Conservation (phyloP, 441 rosid genomes). For the Gossypium schwendimanii region DNA sequence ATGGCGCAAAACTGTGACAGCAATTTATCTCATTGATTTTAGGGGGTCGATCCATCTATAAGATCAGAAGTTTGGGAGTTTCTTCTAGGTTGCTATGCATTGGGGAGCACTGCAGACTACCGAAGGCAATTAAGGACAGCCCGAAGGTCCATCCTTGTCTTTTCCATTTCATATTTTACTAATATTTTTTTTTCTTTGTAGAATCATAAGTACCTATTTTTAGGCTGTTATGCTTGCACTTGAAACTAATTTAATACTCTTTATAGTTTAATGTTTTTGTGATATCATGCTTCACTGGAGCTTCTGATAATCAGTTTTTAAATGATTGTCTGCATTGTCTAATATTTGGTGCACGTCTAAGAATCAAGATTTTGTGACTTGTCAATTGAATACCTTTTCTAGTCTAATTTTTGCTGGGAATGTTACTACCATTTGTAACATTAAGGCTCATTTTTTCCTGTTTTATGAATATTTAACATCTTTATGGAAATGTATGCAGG, state of each 20-base stretch:
- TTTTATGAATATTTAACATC: slow-evolving; percentile 4
- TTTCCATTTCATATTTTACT: slow-evolving; percentile 12
- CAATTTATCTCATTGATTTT: slow-evolving; percentile 25
- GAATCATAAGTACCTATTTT: slow-evolving; percentile 6
- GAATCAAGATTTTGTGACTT: background rate
- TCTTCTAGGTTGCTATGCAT: slow-evolving; percentile 86
- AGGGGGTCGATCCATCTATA: slow-evolving; percentile 94
- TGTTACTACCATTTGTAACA: background rate
- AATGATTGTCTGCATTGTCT: background rate
- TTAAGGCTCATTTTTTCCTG: background rate
- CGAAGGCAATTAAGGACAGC: slow-evolving; percentile 71
- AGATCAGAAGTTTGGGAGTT: slow-evolving; percentile 98
- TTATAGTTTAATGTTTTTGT: background rate
- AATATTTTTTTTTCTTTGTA: background rate
- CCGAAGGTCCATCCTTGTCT: slow-evolving; percentile 48
- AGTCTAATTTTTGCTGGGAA: background rate
- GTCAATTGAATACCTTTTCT: background rate
- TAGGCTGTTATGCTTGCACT: slow-evolving; percentile 12
- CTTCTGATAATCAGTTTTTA: background rate
- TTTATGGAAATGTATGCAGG: slow-evolving; percentile 42
- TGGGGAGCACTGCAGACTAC: slow-evolving; percentile 73
- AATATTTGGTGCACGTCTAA: background rate
- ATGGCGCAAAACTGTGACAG: background rate
- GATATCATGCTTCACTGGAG: background rate
- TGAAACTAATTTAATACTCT: slow-evolving; percentile 6